phyloP scores from a whole-genome alignment of 805 yeast species.

The Sungouiella blattae region DNA sequence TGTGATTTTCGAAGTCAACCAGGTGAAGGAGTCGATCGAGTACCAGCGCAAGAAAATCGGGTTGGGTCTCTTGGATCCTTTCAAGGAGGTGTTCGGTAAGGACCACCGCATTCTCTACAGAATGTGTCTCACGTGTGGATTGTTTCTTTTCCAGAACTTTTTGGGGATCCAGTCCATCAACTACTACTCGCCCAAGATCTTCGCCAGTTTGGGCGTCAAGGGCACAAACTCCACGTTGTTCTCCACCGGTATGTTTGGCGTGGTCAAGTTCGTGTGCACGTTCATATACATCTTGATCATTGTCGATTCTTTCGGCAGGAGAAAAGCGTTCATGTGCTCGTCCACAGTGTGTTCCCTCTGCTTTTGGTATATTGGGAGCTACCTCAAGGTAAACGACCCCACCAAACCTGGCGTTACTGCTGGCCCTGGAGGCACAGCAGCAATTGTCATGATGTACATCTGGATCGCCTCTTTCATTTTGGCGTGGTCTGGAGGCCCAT shows the following conservation, averaged over 20 bases:
- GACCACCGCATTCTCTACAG: constrained; percentile 25
- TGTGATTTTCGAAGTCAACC: constrained; percentile 33
- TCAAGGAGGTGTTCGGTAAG: constrained; percentile 25
- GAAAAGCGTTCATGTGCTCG: constrained; percentile 34
- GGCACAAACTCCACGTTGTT: constrained; percentile 36
- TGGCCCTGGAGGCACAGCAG: constrained; percentile 39
- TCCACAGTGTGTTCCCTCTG: constrained; percentile 31
- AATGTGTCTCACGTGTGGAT: constrained; percentile 28
- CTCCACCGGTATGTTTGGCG: constrained; percentile 40
- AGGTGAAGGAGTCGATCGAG: constrained; percentile 32
- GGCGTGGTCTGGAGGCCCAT: constrained; percentile 42
- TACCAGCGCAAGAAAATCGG: constrained; percentile 27
- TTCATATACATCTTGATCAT: constrained; percentile 31
- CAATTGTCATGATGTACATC: constrained; percentile 38
- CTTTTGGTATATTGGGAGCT: constrained; percentile 40
- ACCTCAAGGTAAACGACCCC: constrained; percentile 32
- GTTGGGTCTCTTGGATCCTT: constrained; percentile 33
- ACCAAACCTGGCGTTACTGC: constrained; percentile 27
- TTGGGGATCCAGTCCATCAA: constrained; percentile 39
- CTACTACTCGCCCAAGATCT: constrained; percentile 36
- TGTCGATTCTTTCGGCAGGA: constrained; percentile 35
- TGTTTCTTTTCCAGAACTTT: constrained; percentile 37
- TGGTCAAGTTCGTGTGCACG: constrained; percentile 34
- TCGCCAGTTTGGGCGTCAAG: constrained; percentile 32
- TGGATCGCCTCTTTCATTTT: constrained; percentile 40